Base-by-base conservation (phyloP, 495 filamentous ascomycete species). In the Cenococcum geophilum region DNA sequence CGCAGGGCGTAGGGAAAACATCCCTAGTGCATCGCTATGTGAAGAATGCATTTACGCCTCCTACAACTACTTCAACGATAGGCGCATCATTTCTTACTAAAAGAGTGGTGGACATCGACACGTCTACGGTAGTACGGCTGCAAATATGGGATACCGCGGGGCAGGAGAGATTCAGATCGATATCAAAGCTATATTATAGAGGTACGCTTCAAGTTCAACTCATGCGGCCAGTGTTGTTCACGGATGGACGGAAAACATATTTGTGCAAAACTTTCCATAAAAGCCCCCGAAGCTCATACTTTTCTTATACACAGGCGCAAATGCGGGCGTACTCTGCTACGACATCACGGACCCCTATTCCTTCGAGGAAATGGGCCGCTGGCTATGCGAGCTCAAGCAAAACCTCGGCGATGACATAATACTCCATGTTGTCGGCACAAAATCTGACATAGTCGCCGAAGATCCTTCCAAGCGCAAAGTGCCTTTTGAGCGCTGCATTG, bases 141-240 rank as follows among this genome's bases (percentile, higher is more conserved):
- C 90, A 95, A 74, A 91, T 96, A 56, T 95, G 92, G 90, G 89
- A 95, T 67, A 95, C 89, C 63, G 93, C 92, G 53, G 93, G 93
- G 48, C 93, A 97, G 68, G 93, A 98, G 77, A 84, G 93, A 12
- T 98, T 97, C 72, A 87, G 93, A 59, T 87, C 84, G 25, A 97
- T 98, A 58, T 93, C 89, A 12, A 85, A 89, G 27, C 83, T 97
- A 35, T 98, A 98, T 75, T 98, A 98, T 40, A 65, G 69, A 67
- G 68, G 68, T 70, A 64, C 11, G 68, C 57, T 14, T 58, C 23
- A 34, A 56, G 32, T 27, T 22, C 34, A 37, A 51, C 23, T n/a
- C n/a, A 5, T 22, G 3, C 5, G 23, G 45, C 20, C 36, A 16
- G 14, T 18, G 3, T 27, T 57, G 18, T 53, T 21, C 18, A 1